Evolutionary conservation across 768 basidiomycete species (phyloP).

Genomic region (Lactarius indigo): DNA sequence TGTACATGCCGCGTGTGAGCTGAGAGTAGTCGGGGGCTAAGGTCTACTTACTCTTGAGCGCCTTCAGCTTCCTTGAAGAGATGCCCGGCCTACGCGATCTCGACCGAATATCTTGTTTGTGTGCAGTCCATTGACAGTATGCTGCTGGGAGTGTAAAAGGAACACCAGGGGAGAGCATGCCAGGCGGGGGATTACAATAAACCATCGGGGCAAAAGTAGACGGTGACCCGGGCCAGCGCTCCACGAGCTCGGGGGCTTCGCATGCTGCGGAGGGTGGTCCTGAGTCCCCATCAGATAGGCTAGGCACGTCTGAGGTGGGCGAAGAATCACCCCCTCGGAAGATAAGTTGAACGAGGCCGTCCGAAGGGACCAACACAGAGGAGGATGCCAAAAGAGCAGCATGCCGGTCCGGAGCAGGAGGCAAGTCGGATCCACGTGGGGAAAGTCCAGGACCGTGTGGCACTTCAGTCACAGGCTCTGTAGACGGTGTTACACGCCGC

Average conservation of each 20-base stretch:
- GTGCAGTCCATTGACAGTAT: constrained; percentile 5
- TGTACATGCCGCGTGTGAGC: background rate
- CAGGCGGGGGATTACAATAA: constrained; percentile 15
- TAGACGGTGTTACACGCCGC: background rate
- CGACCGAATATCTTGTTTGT: background rate
- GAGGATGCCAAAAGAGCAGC: background rate
- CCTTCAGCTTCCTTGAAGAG: constrained; percentile 21
- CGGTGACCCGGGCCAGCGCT: constrained; percentile 22
- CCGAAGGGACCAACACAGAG: background rate
- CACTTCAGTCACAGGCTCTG: background rate
- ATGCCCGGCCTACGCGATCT: constrained; percentile 12
- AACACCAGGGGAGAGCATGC: constrained; percentile 8
- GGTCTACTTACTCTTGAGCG: constrained; percentile 21
- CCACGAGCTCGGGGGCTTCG: constrained; percentile 22
- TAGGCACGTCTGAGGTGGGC: constrained; percentile 21
- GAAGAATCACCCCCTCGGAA: constrained; percentile 6
- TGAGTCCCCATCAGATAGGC: constrained; percentile 23
- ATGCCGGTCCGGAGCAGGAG: background rate
- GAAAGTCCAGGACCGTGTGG: background rate
- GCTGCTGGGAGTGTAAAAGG: constrained; percentile 9
- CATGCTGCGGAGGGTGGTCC: constrained; percentile 19
- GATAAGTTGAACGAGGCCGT: constrained; percentile 10
- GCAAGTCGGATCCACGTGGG: background rate
- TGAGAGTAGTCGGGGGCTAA: background rate
- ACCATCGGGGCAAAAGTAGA: constrained; percentile 5